Percentiles rank a stretch among this genome's conserved stretches.
These are phyloP conservation scores for Haematococcus lacustris DNA, from an alignment of 139 green algal genomes.

Conservation along the genomic window DNA sequence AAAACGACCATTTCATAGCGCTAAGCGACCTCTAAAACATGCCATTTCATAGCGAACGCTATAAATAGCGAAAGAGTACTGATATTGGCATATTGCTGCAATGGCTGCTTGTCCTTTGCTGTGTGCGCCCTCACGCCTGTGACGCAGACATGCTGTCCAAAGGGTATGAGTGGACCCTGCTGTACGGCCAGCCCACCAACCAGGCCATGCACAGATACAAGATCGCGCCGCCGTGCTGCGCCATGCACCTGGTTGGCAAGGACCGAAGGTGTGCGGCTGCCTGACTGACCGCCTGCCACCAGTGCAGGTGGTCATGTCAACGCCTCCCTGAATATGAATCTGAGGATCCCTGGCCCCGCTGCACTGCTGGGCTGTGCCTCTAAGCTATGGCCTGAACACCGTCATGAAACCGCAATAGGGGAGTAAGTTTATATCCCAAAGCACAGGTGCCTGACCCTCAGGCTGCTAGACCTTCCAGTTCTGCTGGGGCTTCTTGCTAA, in stretches of 20 bases:
- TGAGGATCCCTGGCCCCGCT: neutral
- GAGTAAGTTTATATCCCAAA: neutral
- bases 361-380: too few relatives aligned
- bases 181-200: slow-evolving; percentile 36
- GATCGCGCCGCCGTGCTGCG: slow-evolving; percentile 21
- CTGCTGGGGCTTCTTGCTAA: too few relatives aligned
- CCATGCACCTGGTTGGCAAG: neutral
- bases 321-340: neutral
- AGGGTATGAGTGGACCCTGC: slow-evolving; percentile 42
- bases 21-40: too few relatives aligned
- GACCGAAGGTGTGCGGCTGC: neutral
- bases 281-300: neutral
- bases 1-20: too few relatives aligned
- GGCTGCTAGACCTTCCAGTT: too few relatives aligned
- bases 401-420: neutral
- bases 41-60: too few relatives aligned
- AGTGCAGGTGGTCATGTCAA: neutral
- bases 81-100: too few relatives aligned
- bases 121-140: neutral
- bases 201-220: slow-evolving; percentile 39
- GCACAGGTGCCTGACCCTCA: neutral
- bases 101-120: too few relatives aligned
- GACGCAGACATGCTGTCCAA: slow-evolving; percentile 27
- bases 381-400: neutral
- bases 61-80: too few relatives aligned